A percentile compares a stretch with the other conserved stretches of the same genome.
Evolutionary conservation across 2,329 filamentous ascomycete species (phyloP).

Genomic region (Emmonsiellopsis sp.): DNA sequence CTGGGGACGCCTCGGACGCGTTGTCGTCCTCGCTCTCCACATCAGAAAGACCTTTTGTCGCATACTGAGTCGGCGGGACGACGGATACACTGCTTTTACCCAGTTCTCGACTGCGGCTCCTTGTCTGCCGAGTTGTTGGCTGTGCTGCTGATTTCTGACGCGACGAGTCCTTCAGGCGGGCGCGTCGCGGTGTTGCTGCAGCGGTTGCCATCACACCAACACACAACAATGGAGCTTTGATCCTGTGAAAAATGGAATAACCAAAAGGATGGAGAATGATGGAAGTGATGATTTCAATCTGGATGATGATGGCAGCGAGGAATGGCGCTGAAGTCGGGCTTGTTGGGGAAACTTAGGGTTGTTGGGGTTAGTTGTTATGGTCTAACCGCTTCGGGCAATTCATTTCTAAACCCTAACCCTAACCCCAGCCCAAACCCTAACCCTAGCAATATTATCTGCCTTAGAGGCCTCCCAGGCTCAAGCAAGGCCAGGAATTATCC

Average conservation of each 20-base stretch:
- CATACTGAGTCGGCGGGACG: neutral
- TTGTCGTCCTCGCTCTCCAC: neutral
- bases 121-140: neutral
- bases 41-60: neutral
- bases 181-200: neutral
- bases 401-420: neutral
- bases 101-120: conserved; percentile 3
- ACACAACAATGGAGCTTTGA: neutral
- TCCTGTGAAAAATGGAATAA: neutral
- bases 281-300: neutral
- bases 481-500: no score
- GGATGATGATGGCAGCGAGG: neutral
- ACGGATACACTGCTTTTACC: neutral
- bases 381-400: no score
- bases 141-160: neutral
- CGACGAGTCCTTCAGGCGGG: neutral
- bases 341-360: no score
- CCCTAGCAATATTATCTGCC: neutral
- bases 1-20: no score
- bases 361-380: no score
- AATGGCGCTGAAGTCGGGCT: no score
- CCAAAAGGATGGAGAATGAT: neutral
- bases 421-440: conserved; percentile 1
- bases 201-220: neutral
- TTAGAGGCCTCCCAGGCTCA: neutral